Evolutionary conservation across 495 filamentous ascomycete genomes (phyloP).

Genomic region (Neurospora sp.): DNA sequence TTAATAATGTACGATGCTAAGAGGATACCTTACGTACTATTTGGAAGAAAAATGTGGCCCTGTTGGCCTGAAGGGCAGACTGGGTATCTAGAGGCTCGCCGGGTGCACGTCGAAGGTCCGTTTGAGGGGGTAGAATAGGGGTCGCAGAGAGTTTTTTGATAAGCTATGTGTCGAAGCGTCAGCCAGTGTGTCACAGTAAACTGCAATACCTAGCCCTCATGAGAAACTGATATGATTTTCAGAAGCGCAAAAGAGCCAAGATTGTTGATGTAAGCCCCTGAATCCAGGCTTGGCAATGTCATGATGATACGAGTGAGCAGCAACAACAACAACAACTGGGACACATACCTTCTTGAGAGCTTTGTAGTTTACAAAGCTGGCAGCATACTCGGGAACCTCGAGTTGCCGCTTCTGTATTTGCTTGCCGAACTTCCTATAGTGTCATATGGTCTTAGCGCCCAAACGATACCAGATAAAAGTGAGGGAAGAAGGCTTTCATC

Average conservation of each 20-base stretch:
- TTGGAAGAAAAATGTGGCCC: slow-evolving; percentile 96
- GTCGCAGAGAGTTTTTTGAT: slow-evolving; percentile 96
- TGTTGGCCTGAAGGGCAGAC: slow-evolving; percentile 89
- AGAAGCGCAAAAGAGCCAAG: not conserved
- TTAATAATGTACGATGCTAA: slow-evolving; percentile 11
- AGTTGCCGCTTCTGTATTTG: slow-evolving; percentile 97
- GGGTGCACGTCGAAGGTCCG: slow-evolving; percentile 43
- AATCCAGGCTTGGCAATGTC: not conserved
- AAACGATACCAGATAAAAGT: not conserved
- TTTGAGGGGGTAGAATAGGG: slow-evolving; percentile 67
- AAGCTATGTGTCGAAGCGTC: slow-evolving; percentile 50
- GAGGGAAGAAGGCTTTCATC: not conserved
- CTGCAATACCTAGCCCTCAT: not conserved
- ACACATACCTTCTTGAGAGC: slow-evolving; percentile 82
- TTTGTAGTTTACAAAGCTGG: slow-evolving; percentile 99
- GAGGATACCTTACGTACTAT: slow-evolving; percentile 47
- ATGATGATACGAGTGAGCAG: not conserved
- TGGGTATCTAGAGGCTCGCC: slow-evolving; percentile 55
- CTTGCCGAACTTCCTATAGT: slow-evolving; percentile 94
- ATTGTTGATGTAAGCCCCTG: not conserved
- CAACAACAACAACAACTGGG: not conserved
- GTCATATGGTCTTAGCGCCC: not conserved
- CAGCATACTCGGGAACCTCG: slow-evolving; percentile 97
- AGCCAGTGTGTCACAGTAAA: slow-evolving; percentile 6
- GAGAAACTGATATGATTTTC: not conserved